A percentile compares a stretch with the other conserved stretches of the same genome.
These are phyloP conservation scores for Lagenaria siceraria DNA, from an alignment of 306 rosid genomes.

Conservation along the genomic window DNA sequence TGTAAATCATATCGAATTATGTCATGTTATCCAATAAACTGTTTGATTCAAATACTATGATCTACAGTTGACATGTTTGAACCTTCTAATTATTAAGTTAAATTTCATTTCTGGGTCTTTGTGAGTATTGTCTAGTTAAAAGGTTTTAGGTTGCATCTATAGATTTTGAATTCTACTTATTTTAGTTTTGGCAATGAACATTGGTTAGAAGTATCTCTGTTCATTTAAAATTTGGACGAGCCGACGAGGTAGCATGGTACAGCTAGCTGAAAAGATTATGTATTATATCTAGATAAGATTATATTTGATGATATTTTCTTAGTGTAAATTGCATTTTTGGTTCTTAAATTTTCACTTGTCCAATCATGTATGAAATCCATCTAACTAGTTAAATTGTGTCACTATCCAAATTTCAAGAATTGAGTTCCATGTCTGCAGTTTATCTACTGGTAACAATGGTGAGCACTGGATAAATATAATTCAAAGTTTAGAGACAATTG, in stretches of 20 bases:
- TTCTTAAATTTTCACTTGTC: background rate
- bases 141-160: background rate
- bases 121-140: background rate
- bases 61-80: background rate
- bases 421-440: background rate
- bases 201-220: background rate
- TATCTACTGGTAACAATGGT: background rate
- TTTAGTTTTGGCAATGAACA: background rate
- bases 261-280: background rate
- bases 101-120: background rate
- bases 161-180: background rate
- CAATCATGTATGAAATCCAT: background rate
- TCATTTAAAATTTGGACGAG: background rate
- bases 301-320: background rate
- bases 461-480: background rate
- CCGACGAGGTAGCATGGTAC: background rate
- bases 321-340: background rate
- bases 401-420: background rate
- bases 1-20: background rate
- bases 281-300: background rate
- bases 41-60: background rate
- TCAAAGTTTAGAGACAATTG: background rate
- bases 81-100: background rate
- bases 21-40: background rate
- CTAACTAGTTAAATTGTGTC: background rate